Conservation (phyloP, 106 monocot species). For the Narthecium ossifragum region DNA sequence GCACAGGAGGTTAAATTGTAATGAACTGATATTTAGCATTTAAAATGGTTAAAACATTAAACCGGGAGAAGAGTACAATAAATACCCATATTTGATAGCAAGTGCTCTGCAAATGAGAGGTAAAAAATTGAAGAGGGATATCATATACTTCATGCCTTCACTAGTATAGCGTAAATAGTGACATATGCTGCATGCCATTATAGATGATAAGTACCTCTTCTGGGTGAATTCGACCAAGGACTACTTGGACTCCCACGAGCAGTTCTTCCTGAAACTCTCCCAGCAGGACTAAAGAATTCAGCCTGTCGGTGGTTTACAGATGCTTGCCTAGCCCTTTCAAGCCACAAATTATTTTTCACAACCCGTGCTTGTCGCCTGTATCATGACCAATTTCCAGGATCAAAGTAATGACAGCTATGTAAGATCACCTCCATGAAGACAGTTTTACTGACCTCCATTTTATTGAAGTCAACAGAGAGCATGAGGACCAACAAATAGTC, state of each 20-base stretch:
- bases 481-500: constrained; percentile 26
- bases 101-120: background rate
- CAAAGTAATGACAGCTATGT: background rate
- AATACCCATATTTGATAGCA: background rate
- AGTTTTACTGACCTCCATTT: constrained; percentile 7
- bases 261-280: constrained; percentile 8
- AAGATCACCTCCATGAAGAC: constrained; percentile 6
- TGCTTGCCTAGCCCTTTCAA: constrained; percentile 27
- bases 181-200: too few species aligned
- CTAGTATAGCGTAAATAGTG: background rate
- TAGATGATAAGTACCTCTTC: constrained; percentile 61
- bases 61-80: background rate
- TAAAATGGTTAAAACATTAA: too few species aligned
- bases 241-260: constrained; percentile 23
- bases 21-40: too few species aligned
- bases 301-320: constrained; percentile 31
- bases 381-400: background rate
- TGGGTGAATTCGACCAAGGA: constrained; percentile 25
- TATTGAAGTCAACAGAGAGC: constrained; percentile 25
- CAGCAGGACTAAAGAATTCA: constrained; percentile 62
- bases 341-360: constrained; percentile 27
- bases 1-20: too few species aligned
- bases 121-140: background rate
- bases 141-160: background rate
- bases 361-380: constrained; percentile 27